A percentile compares a stretch with the other conserved stretches of the same genome.
Evolutionary conservation across 2,329 filamentous ascomycete species (phyloP).

Genomic region (Aspergillus aculeatinus): DNA sequence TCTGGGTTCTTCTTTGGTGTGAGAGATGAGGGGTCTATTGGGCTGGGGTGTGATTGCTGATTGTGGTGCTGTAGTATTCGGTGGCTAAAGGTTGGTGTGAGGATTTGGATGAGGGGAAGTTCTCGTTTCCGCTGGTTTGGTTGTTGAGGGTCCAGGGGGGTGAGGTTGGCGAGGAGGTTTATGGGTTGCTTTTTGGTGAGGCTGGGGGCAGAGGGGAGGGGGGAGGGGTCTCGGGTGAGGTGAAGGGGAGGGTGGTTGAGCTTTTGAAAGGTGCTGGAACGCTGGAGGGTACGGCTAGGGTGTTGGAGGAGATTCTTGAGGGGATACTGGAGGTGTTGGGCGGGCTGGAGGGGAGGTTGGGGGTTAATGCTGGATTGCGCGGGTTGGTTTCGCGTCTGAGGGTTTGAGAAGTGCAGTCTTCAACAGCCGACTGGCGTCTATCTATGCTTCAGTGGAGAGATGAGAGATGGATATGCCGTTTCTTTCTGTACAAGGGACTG

Average conservation of each 20-base stretch:
- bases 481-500: no score
- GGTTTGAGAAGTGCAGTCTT: neutral
- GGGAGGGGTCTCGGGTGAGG: neutral
- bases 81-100: conserved; percentile 44
- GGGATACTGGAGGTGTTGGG: neutral
- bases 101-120: conserved; percentile 47
- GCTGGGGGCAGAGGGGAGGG: neutral
- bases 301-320: neutral
- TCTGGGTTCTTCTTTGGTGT: no score
- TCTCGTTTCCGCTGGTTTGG: conserved; percentile 33
- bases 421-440: no score
- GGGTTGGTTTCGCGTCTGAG: conserved; percentile 7
- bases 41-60: no score
- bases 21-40: no score
- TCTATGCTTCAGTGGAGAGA: no score
- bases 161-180: neutral
- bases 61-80: conserved; percentile 29
- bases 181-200: neutral
- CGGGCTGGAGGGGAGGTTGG: neutral
- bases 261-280: conserved; percentile 3
- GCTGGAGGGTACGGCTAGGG: neutral
- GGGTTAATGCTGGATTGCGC: neutral
- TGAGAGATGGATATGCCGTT: no score
- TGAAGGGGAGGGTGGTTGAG: conserved; percentile 3
- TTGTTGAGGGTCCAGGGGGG: neutral